These are phyloP conservation scores for Amylostereum areolatum DNA, from an alignment of 1,284 basidiomycete genomes.

Conservation along the genomic window DNA sequence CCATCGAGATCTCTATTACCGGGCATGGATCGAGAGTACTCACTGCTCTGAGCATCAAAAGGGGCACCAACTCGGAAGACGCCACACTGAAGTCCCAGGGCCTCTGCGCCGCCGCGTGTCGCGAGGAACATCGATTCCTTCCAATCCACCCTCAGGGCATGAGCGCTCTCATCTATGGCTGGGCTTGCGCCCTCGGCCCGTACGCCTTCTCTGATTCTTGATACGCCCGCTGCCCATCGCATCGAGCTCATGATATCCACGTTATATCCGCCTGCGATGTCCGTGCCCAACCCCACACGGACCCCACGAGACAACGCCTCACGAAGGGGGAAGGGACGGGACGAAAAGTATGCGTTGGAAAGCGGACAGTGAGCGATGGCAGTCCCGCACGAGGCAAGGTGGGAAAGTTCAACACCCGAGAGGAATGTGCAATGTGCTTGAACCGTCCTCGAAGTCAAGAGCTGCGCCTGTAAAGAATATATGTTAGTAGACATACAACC, in stretches of 20 bases:
- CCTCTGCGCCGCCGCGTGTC: constrained; percentile 68
- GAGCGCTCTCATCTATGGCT: constrained; percentile 13
- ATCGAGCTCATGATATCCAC: constrained; percentile 72
- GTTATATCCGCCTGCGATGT: constrained; percentile 80
- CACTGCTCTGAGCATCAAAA: constrained; percentile 80
- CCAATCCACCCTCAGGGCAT: constrained; percentile 56
- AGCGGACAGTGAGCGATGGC: constrained; percentile 81
- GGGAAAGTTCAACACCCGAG: constrained; percentile 38
- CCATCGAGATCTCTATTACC: not conserved
- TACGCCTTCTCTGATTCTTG: constrained; percentile 64
- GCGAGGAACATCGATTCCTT: constrained; percentile 75
- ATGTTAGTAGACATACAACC: not conserved
- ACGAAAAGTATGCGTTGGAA: constrained; percentile 82
- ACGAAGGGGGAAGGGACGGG: constrained; percentile 64
- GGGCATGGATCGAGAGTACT: constrained; percentile 22
- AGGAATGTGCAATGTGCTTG: constrained; percentile 87
- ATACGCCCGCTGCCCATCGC: constrained; percentile 69
- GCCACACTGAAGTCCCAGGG: constrained; percentile 56
- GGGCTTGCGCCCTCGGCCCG: constrained; percentile 17
- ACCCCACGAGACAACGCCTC: constrained; percentile 64
- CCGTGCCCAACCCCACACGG: constrained; percentile 75
- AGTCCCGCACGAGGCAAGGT: constrained; percentile 46
- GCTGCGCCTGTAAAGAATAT: constrained; percentile 35
- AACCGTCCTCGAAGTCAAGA: constrained; percentile 59
- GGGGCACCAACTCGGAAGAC: constrained; percentile 60